A percentile compares a stretch with the other conserved stretches of the same genome.
Conservation (phyloP, 768 basidiomycete species). For the Suillus tomentosus region DNA sequence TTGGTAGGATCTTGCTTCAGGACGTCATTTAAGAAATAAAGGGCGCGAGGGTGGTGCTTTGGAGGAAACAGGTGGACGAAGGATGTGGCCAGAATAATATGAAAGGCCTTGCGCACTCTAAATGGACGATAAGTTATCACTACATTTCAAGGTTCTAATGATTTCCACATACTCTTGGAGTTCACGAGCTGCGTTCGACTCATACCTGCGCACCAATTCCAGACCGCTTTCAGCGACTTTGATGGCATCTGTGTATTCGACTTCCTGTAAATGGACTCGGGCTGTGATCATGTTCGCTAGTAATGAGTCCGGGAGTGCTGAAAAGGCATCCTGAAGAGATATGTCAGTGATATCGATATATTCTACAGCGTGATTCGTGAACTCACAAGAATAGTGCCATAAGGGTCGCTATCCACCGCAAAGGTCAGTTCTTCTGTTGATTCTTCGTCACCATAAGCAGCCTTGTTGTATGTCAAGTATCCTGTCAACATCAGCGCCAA, state of each 20-base stretch:
- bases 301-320: constrained; percentile 53
- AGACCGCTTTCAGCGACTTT: constrained; percentile 73
- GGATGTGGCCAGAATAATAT: constrained; percentile 70
- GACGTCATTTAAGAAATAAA: constrained; percentile 71
- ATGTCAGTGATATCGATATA: neutral
- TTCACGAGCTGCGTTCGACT: constrained; percentile 57
- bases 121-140: constrained; percentile 3
- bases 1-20: constrained; percentile 65
- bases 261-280: constrained; percentile 64
- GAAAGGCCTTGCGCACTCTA: constrained; percentile 69
- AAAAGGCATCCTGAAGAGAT: constrained; percentile 53
- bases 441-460: constrained; percentile 44
- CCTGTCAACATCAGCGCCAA: constrained; percentile 61
- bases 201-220: constrained; percentile 51
- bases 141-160: neutral
- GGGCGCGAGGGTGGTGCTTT: constrained; percentile 83
- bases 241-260: constrained; percentile 75
- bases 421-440: constrained; percentile 21
- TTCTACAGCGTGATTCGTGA: neutral
- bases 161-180: constrained; percentile 45
- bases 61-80: constrained; percentile 87
- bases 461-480: constrained; percentile 66
- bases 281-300: constrained; percentile 67
- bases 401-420: constrained; percentile 49
- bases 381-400: constrained; percentile 64